phyloP scores from a whole-genome alignment of 1,139 yeast genomes.

The Magnusiomyces tetraspermus region DNA sequence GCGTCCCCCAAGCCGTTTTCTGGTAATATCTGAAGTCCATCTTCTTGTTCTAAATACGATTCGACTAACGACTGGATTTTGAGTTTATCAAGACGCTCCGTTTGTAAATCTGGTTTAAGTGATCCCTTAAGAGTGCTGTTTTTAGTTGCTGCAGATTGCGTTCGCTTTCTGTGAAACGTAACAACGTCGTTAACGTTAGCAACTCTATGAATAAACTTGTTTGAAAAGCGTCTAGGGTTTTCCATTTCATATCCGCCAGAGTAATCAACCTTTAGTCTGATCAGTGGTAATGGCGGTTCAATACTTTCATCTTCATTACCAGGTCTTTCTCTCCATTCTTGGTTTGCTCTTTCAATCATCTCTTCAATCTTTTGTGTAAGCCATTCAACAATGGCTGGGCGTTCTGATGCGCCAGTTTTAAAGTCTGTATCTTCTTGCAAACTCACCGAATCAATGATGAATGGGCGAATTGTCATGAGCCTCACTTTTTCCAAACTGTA shows the following conservation, averaged over 20 bases:
- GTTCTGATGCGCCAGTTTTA: conserved; percentile 55
- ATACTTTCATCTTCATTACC: conserved; percentile 21
- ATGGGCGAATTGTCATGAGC: conserved; percentile 72
- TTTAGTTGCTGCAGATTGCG: conserved; percentile 2
- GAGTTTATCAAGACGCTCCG: conserved; percentile 32
- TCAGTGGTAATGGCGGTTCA: conserved; percentile 57
- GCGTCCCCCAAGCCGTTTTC: conserved; percentile 71
- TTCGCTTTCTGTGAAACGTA: conserved; percentile 32
- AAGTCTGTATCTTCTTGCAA: conserved; percentile 46
- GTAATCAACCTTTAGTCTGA: conserved; percentile 78
- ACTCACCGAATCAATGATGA: conserved; percentile 57
- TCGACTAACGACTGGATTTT: conserved; percentile 53
- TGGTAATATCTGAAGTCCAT: conserved; percentile 61
- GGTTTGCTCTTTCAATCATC: conserved; percentile 52
- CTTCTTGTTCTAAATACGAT: conserved; percentile 45
- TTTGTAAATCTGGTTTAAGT: neutral
- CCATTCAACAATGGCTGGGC: conserved; percentile 51
- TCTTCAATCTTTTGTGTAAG: conserved; percentile 51
- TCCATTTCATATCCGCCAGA: conserved; percentile 88
- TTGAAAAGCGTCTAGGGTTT: conserved; percentile 80
- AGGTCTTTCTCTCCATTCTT: conserved; percentile 38
- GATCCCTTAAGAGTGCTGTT: neutral
- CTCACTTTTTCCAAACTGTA: conserved; percentile 58
- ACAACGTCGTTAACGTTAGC: conserved; percentile 86
- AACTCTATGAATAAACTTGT: conserved; percentile 79